These are phyloP conservation scores for Kwoniella shivajii DNA, from an alignment of 1,284 basidiomycete species.

Conservation along the genomic window DNA sequence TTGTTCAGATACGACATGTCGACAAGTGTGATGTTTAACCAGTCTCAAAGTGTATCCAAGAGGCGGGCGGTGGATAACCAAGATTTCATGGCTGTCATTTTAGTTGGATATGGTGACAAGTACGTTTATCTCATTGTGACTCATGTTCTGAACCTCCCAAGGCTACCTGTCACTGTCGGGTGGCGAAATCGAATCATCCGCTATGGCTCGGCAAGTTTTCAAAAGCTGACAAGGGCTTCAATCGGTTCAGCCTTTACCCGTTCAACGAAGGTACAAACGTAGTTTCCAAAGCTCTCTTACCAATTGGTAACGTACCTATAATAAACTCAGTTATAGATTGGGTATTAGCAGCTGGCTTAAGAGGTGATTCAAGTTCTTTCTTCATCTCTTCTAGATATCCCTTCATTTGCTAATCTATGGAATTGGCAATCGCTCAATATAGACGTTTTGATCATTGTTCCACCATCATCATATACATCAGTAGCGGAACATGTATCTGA, in stretches of 20 bases:
- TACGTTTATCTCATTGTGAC: slow-evolving; percentile 53
- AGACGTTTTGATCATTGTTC: slow-evolving; percentile 86
- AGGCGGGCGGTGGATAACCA: slow-evolving; percentile 35
- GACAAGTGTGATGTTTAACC: slow-evolving; percentile 16
- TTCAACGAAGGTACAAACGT: slow-evolving; percentile 51
- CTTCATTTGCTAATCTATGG: too few relatives aligned
- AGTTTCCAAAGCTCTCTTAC: slow-evolving; percentile 72
- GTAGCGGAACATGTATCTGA: slow-evolving; percentile 73
- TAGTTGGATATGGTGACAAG: slow-evolving; percentile 87
- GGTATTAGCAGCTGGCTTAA: slow-evolving; percentile 82
- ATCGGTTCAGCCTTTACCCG: slow-evolving; percentile 43
- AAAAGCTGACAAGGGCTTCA: not conserved
- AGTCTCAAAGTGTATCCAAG: slow-evolving; percentile 15
- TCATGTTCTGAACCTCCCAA: not conserved
- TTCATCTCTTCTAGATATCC: too few relatives aligned
- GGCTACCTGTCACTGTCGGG: too few relatives aligned
- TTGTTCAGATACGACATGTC: slow-evolving; percentile 2
- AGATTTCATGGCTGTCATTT: slow-evolving; percentile 80
- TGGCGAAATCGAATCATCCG: too few relatives aligned
- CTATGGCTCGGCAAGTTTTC: too few relatives aligned
- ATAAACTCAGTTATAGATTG: slow-evolving; percentile 81
- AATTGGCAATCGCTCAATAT: not conserved
- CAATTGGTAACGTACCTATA: slow-evolving; percentile 83
- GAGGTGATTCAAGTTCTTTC: too few relatives aligned
- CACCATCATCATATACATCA: slow-evolving; percentile 68